These are phyloP conservation scores for Colletotrichum aenigma DNA, from an alignment of 2,329 filamentous ascomycete genomes.

Conservation along the genomic window DNA sequence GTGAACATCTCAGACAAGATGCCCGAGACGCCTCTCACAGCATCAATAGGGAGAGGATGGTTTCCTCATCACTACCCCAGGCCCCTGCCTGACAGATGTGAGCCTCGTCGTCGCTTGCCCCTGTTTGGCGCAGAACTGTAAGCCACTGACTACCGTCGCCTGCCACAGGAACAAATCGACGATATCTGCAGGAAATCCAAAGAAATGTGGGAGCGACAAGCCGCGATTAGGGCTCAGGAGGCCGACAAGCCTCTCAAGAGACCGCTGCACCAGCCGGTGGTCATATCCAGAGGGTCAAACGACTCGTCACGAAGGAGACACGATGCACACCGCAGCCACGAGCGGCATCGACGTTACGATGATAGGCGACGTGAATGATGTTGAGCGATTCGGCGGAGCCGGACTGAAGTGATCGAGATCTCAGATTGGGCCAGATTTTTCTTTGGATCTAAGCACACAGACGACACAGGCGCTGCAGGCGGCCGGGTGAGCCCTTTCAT, in stretches of 20 bases:
- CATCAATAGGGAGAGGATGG: slow-evolving; percentile 61
- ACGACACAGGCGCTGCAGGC: background rate
- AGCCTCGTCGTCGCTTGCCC: slow-evolving; percentile 30
- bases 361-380: slow-evolving; percentile 29
- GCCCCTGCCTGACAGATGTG: slow-evolving; percentile 63
- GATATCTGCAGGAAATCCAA: slow-evolving; percentile 65
- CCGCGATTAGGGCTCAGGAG: slow-evolving; percentile 51
- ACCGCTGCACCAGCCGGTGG: slow-evolving; percentile 59
- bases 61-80: slow-evolving; percentile 63
- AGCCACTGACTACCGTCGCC: slow-evolving; percentile 57
- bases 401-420: background rate
- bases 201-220: slow-evolving; percentile 62
- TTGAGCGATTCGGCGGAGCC: background rate
- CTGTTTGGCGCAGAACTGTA: slow-evolving; percentile 5
- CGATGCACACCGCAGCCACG: slow-evolving; percentile 33
- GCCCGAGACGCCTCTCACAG: slow-evolving; percentile 15
- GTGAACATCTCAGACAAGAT: slow-evolving; percentile 29
- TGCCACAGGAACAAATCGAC: slow-evolving; percentile 62
- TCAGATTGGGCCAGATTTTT: slow-evolving; percentile 14
- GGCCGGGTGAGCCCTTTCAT: background rate
- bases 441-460: background rate
- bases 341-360: slow-evolving; percentile 29
- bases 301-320: slow-evolving; percentile 38
- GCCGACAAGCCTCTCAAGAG: slow-evolving; percentile 58
- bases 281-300: slow-evolving; percentile 48